A percentile compares a stretch with the other conserved stretches of the same genome.
These are phyloP conservation scores for Colletotrichum sidae DNA, from an alignment of 2,329 filamentous ascomycete genomes.

Conservation along the genomic window DNA sequence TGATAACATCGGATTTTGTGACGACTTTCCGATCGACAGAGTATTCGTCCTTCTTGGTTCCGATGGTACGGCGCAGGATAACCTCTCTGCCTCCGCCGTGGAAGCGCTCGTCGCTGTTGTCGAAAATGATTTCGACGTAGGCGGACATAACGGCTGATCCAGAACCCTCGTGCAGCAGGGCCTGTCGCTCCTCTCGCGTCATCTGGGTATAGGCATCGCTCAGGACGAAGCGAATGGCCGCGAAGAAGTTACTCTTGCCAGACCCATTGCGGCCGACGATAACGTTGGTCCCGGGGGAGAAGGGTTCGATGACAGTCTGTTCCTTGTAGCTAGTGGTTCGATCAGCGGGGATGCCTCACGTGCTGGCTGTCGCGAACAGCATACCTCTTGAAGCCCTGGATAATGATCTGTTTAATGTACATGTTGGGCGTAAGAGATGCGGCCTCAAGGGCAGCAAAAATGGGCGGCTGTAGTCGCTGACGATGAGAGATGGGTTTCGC, in stretches of 20 bases:
- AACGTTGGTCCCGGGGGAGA: slow-evolving; percentile 97
- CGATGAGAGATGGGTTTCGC: slow-evolving; percentile 13
- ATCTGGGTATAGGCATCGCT: slow-evolving; percentile 98
- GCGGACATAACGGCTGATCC: slow-evolving; percentile 98
- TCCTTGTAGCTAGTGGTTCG: slow-evolving; percentile 86
- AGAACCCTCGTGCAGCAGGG: slow-evolving; percentile 96
- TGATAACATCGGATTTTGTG: slow-evolving; percentile 93
- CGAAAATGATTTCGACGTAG: slow-evolving; percentile 99
- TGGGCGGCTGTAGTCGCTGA: slow-evolving; percentile 31
- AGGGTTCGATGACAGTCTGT: slow-evolving; percentile 97
- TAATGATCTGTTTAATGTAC: slow-evolving; percentile 99
- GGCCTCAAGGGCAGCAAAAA: slow-evolving; percentile 33
- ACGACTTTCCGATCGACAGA: slow-evolving; percentile 97
- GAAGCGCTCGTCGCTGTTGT: slow-evolving; percentile 96
- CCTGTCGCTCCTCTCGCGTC: slow-evolving; percentile 94
- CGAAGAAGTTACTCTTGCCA: slow-evolving; percentile 99
- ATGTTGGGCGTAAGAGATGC: slow-evolving; percentile 61
- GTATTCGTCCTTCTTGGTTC: slow-evolving; percentile 98
- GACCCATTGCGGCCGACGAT: slow-evolving; percentile 99
- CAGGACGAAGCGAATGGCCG: slow-evolving; percentile 96
- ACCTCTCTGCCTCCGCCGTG: slow-evolving; percentile 93
- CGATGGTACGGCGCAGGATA: slow-evolving; percentile 91
- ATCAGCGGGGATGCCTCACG: slow-evolving; percentile 41
- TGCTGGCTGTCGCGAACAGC: slow-evolving; percentile 37
- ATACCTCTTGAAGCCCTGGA: slow-evolving; percentile 99